Evolutionary conservation across 2,329 filamentous ascomycete genomes (phyloP), one percentile per base, ranked within the genome.

Genomic region (Penicillium verrucosum): DNA sequence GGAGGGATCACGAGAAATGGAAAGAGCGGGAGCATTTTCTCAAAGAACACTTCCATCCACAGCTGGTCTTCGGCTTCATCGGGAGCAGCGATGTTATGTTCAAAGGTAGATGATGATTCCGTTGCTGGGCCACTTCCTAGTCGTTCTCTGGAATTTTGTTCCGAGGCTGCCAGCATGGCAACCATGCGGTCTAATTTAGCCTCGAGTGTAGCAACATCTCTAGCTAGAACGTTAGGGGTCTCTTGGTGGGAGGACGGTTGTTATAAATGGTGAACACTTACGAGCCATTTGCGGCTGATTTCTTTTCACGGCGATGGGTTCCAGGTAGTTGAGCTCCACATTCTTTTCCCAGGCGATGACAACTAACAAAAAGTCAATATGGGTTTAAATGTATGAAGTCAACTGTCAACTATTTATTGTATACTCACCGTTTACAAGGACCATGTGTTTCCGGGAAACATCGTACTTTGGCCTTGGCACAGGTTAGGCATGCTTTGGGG

Each of bases 121-220:
- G 57, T 47, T 34, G 60, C 47, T n/a, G 41, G 51, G 16, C 29
- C 44, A 27, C 25, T n/a, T 30, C 54, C 51, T 49, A 25, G 12
- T 14, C 8, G 40, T 37, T 57, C 43, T 41, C 32, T 43, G 21
- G 47, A 44, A 18, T 42, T 56, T 52, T 27, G 42, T 32, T 60
- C 60, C 5, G 65, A 63, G 7, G 64, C 56, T 1, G 62, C 60
- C 27, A 70, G 50, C 10, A 70, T 42, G 8, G 64, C 62, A 12
- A 65, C 62, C 51, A 71, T 67, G 6, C 60, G 63, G 27, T 71
- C 67, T 14, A 70, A 50, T 43, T 71, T 70, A 11, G 59, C 60
- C 44, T 71, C 66, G 3, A 71, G 42, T 16, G 61, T 56, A 8
- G 60, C 52, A 10, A 71, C 62, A 46, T 70, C 63, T 40, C 66